These are phyloP conservation scores for Rutidosis leptorrhynchoides DNA, from an alignment of 129 eudicot genomes.

Conservation along the genomic window DNA sequence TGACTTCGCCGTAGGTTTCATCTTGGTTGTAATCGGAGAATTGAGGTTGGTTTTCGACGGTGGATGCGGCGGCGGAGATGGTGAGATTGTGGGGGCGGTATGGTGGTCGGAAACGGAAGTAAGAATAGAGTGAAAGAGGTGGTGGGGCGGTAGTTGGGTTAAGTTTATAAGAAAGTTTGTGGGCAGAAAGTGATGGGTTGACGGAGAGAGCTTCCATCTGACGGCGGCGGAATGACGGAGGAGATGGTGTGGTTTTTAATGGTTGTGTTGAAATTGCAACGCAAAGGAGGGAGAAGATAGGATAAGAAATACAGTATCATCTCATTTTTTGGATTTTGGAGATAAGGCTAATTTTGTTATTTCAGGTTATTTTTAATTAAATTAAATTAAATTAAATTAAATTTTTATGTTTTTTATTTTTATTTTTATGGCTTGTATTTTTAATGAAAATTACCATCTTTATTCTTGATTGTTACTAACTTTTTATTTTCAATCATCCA, in stretches of 20 bases:
- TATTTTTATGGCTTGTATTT: no score
- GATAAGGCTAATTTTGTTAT: constrained; percentile 24
- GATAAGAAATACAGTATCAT: constrained; percentile 68
- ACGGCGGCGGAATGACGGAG: constrained; percentile 14
- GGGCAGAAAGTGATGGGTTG: constrained; percentile 55
- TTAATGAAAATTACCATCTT: no score
- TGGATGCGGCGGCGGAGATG: constrained; percentile 35
- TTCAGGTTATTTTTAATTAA: neutral
- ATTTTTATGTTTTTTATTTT: no score
- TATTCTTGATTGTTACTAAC: no score
- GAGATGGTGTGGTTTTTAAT: constrained; percentile 13
- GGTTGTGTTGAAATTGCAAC: constrained; percentile 5
- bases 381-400: no score
- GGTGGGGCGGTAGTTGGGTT: constrained; percentile 31
- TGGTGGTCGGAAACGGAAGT: constrained; percentile 26
- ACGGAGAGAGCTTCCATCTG: constrained; percentile 49
- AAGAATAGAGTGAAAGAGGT: constrained; percentile 28
- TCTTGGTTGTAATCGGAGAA: constrained; percentile 60
- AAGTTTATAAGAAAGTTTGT: constrained; percentile 39
- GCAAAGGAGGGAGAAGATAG: constrained; percentile 16
- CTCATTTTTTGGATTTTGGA: constrained; percentile 20
- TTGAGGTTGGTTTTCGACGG: constrained; percentile 44
- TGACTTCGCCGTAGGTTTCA: constrained; percentile 83
- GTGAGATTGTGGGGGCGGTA: constrained; percentile 29
- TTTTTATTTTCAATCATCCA: no score